Evolutionary conservation across 345 rosid genomes (phyloP), one percentile per base, ranked within the genome.

Genomic region (Salix arbutifolia): DNA sequence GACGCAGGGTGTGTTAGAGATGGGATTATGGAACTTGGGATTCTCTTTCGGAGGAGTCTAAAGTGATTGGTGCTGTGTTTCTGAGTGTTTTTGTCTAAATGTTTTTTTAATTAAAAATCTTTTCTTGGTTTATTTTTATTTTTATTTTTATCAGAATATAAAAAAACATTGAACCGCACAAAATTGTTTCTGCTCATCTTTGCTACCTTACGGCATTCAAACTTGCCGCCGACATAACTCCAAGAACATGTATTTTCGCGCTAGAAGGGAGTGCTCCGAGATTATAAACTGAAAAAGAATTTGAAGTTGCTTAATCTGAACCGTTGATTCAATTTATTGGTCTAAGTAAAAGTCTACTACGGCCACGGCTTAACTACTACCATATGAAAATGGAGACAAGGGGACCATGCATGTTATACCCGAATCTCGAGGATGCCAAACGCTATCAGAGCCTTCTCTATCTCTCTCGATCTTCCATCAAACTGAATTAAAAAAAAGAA

Each of bases 341-440:
- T 21, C 19, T 25, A 67, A 52, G 28, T 44, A 44, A 28, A 26
- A 18, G 18, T 14, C 13, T 10, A 61, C 46, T 58, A 28, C 65
- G 65, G 64, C 50, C 46, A 25, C 31, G 25, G 48, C 18, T 62
- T 6, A 58, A 30, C 35, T 8, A 26, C 8, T 5, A 2, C 19
- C 2, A 14, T 6, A 33, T 25, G 62, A 8, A 58, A 58, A 38
- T 35, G 33, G 46, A 69, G 91, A 90, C 90, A 90, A 83, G 83
- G 86, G 77, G 87, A 90, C 92, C 79, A 79, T 77, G 69, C n/a
- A 84, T 90, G 89, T 86, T 82, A 80, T 42, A 68, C 68, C 73
- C 86, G 46, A 78, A 90, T 90, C 88, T 88, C 91, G 84, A 89
- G 74, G 68, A n/a, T 76, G 69, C 77, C 77, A 19, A 42, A 46